A percentile compares a stretch with the other conserved stretches of the same genome.
phyloP scores from a whole-genome alignment of 768 basidiomycete genomes.

The Neoboletus magnificus region DNA sequence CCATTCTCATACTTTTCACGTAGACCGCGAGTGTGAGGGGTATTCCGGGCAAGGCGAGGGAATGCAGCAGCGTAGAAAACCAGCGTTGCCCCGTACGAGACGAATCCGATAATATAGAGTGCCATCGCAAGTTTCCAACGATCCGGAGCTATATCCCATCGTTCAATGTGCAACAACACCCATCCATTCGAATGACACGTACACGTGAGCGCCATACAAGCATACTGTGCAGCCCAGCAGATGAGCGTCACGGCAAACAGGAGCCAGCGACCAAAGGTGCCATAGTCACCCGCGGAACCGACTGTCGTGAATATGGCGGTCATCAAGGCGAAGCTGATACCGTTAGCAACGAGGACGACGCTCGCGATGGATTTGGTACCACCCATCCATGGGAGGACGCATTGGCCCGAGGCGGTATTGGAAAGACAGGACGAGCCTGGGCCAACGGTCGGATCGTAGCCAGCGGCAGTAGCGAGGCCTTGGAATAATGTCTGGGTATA shows the following conservation, averaged over 20 bases:
- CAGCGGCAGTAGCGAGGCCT: conserved; percentile 64
- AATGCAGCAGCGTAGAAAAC: conserved; percentile 80
- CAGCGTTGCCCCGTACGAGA: conserved; percentile 75
- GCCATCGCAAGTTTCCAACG: conserved; percentile 78
- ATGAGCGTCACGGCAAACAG: conserved; percentile 66
- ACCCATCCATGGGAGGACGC: conserved; percentile 73
- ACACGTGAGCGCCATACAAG: conserved; percentile 72
- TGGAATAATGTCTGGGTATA: conserved; percentile 78
- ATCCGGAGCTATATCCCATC: conserved; percentile 45
- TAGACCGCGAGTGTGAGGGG: conserved; percentile 54
- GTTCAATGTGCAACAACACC: neutral
- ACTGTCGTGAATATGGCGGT: conserved; percentile 79
- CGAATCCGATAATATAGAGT: conserved; percentile 75
- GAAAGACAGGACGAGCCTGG: conserved; percentile 66
- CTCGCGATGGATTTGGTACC: conserved; percentile 75
- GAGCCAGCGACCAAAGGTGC: conserved; percentile 70
- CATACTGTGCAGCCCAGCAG: conserved; percentile 81
- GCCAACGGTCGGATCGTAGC: conserved; percentile 67
- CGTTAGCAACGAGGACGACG: conserved; percentile 73
- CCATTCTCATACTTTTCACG: conserved; percentile 56
- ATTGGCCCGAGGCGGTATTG: conserved; percentile 59
- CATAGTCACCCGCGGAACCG: conserved; percentile 40
- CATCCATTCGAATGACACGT: conserved; percentile 16
- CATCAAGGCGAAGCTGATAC: conserved; percentile 77
- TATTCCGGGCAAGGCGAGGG: conserved; percentile 79